Percentiles rank a stretch among this genome's conserved stretches.
Evolutionary conservation across 1,284 basidiomycete genomes (phyloP).

Genomic region (Malassezia slooffiae): DNA sequence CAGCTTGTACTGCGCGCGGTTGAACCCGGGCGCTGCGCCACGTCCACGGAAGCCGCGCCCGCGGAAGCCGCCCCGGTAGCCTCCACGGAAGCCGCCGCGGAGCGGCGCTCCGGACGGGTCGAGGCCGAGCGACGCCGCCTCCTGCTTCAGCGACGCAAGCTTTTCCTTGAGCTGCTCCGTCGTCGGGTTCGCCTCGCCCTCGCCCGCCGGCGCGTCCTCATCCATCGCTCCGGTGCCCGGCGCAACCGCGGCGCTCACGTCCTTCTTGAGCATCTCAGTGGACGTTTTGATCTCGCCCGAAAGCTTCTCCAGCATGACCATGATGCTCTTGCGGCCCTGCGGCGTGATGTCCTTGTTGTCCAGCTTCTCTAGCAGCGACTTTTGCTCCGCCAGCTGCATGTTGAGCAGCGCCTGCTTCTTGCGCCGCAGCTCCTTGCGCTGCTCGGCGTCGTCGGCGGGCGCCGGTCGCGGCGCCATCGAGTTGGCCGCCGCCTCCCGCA

Average conservation of each 20-base stretch:
- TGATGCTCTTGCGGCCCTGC: conserved; percentile 68
- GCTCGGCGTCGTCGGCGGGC: conserved; percentile 17
- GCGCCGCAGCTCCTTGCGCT: conserved; percentile 44
- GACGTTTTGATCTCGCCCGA: conserved; percentile 64
- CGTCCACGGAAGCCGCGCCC: conserved; percentile 56
- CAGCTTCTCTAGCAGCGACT: conserved; percentile 62
- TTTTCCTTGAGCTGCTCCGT: conserved; percentile 66
- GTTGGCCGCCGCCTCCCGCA: conserved; percentile 8
- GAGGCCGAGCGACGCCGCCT: conserved; percentile 73
- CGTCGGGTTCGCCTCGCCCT: conserved; percentile 39
- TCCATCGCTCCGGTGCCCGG: conserved; percentile 44
- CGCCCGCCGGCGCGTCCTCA: conserved; percentile 21
- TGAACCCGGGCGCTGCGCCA: conserved; percentile 51
- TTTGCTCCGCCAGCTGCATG: conserved; percentile 77
- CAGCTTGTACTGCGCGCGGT: conserved; percentile 58
- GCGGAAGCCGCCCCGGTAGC: conserved; percentile 43
- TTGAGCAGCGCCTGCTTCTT: conserved; percentile 68
- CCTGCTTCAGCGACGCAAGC: conserved; percentile 67
- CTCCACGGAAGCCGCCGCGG: conserved; percentile 43
- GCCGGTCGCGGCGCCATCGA: background rate
- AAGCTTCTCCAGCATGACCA: conserved; percentile 65
- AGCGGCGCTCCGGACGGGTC: conserved; percentile 48
- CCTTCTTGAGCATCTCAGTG: conserved; percentile 44
- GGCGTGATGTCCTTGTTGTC: conserved; percentile 57
- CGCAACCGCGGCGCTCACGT: conserved; percentile 27